These are phyloP conservation scores for Halocafeteria seosinensis DNA, from an alignment of 108 stramenopile genomes.

Conservation along the genomic window DNA sequence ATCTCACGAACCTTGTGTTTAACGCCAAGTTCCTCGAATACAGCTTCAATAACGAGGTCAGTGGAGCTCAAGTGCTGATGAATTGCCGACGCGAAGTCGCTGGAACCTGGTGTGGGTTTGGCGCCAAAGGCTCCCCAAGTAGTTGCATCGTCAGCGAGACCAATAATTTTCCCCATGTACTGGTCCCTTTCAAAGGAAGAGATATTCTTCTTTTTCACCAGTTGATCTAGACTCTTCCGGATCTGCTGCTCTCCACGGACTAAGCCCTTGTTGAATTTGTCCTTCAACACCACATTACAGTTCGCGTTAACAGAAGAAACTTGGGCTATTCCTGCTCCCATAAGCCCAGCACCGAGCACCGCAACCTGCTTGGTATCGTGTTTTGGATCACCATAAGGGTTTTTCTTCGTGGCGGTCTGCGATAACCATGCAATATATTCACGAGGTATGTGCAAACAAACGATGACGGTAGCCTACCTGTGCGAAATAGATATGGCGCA, in stretches of 20 bases:
- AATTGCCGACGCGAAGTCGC: slow-evolving; percentile 4
- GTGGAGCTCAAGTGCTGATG: slow-evolving; percentile 58
- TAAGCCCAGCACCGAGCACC: slow-evolving; percentile 92
- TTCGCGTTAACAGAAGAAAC: slow-evolving; percentile 81
- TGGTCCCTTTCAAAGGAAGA: slow-evolving; percentile 71
- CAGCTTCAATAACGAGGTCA: slow-evolving; percentile 95
- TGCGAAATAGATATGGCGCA: slow-evolving; percentile 89
- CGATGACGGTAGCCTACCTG: no score
- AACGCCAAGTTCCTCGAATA: slow-evolving; percentile 82
- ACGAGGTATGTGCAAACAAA: no score
- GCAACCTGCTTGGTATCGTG: slow-evolving; percentile 58
- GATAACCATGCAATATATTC: no score
- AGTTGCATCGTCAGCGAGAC: slow-evolving; percentile 60
- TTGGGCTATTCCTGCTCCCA: slow-evolving; percentile 98
- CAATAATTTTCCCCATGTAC: slow-evolving; percentile 59
- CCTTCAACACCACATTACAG: slow-evolving; percentile 74
- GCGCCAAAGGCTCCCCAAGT: slow-evolving; percentile 28
- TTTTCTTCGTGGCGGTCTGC: neutral
- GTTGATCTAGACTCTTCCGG: slow-evolving; percentile 71
- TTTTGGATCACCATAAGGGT: slow-evolving; percentile 1
- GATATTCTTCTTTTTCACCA: slow-evolving; percentile 71
- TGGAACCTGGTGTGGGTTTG: neutral
- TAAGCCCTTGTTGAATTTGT: slow-evolving; percentile 61
- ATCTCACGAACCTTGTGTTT: slow-evolving; percentile 88
- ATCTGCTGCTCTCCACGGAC: slow-evolving; percentile 69